Percentiles rank a stretch among this genome's conserved stretches.
These are phyloP conservation scores for Aspergillus sp. DNA, from an alignment of 2,329 filamentous ascomycete species.

Conservation along the genomic window DNA sequence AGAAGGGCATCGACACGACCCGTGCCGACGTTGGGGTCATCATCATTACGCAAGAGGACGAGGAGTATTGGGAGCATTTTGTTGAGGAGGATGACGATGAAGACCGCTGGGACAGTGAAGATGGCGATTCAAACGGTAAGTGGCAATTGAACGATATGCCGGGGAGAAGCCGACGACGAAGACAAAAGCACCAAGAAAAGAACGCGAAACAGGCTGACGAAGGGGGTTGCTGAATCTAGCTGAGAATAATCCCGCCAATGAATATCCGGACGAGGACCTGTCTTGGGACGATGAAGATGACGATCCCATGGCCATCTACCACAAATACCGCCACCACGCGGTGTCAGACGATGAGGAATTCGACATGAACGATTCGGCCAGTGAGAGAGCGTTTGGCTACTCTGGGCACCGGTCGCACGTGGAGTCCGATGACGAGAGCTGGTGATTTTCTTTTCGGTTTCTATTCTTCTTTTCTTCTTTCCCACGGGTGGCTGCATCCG, in stretches of 20 bases:
- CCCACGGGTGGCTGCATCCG: conserved; percentile 3
- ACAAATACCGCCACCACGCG: conserved; percentile 39
- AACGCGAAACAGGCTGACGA: not conserved
- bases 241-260: conserved; percentile 51
- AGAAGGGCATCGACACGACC: conserved; percentile 28
- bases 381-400: conserved; percentile 26
- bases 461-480: too few species aligned
- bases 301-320: conserved; percentile 37
- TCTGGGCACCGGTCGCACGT: conserved; percentile 23
- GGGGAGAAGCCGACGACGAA: not conserved
- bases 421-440: conserved; percentile 30
- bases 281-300: conserved; percentile 49
- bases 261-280: conserved; percentile 52
- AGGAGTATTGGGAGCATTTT: conserved; percentile 59
- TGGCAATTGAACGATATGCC: not conserved
- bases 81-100: conserved; percentile 55
- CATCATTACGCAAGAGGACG: conserved; percentile 42
- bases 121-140: conserved; percentile 62
- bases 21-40: conserved; percentile 42
- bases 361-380: conserved; percentile 38
- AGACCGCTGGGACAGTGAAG: conserved; percentile 58
- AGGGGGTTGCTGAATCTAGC: conserved; percentile 31
- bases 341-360: conserved; percentile 48
- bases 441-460: conserved; percentile 6
- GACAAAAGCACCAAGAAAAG: not conserved